Base-by-base conservation (phyloP, 106 monocot species). In the Posidonia australis region DNA sequence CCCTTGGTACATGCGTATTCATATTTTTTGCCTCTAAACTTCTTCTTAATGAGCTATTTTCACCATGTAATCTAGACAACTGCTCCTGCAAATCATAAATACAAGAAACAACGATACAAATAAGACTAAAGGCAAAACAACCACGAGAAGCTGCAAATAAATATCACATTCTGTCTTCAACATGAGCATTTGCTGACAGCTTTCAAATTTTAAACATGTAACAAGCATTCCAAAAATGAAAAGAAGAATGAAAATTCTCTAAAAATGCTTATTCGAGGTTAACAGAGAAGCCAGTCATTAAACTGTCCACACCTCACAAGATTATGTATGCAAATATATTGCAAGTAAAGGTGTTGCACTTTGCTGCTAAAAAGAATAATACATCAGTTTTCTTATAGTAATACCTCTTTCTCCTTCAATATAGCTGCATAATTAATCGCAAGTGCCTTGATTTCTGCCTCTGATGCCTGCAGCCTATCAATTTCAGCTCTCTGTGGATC, bases 331-430 rank as follows among this genome's bases (percentile, higher is more conserved):
- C 2, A 36, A 36, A 36, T 36, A 36, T 36, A 7, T 2, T 36
- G 36, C 36, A 36, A 4, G 7, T 36, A 36, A 36, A 4, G 36
- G 2, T 7, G 36, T 36, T 4, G 36, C 36, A 36, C 2, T n/a
- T n/a, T n/a, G n/a, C n/a, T 51, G 10, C 9, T 0, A 41, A 9
- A 14, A 54, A 67, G 12, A 22, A 13, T 21, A 65, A 51, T 51
- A n/a, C 12, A n/a, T 36, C 46, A 59, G 45, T 18, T 46, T 64
- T 46, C 22, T 44, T n/a, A 21, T 26, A 44, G 62, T 16, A 10
- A 41, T 69, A 93, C 93, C 86, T 93, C 93, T 77, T 93, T 93
- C 76, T 93, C 85, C 71, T 89, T 93, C 68, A 93, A 77, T 25
- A 89, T 79, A 63, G 93, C 77, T 54, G 83, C 89, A 76, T 93